Evolutionary conservation across 78 protist genomes (phyloP).

Genomic region (Polysphondylium violaceum): DNA sequence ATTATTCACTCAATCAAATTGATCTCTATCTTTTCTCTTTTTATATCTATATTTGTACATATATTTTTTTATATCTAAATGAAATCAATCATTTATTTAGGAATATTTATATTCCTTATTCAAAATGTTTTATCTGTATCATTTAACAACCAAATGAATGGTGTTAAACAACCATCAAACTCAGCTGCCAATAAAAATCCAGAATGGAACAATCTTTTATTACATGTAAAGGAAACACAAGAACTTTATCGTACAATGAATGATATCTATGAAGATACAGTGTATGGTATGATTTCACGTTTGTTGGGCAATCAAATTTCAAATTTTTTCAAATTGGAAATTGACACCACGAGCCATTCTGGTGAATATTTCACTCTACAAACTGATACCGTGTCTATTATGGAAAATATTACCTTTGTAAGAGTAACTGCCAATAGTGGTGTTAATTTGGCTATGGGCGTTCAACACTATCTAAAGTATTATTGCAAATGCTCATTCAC

Average conservation of each 20-base stretch:
- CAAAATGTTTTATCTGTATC: too few species aligned
- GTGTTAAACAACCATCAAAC: too few species aligned
- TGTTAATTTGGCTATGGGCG: constrained; percentile 50
- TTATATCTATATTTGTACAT: not conserved
- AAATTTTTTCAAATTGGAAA: not conserved
- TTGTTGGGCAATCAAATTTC: not conserved
- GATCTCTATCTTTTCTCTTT: too few species aligned
- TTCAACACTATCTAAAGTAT: constrained; percentile 54
- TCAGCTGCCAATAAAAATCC: too few species aligned
- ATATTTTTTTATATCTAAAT: too few species aligned
- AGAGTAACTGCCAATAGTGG: constrained; percentile 1
- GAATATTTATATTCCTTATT: too few species aligned
- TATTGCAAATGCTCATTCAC: constrained; percentile 27
- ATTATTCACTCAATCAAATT: too few species aligned
- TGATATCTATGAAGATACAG: not conserved
- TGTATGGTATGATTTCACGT: not conserved
- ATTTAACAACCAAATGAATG: too few species aligned
- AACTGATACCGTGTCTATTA: too few species aligned
- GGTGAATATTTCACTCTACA: not conserved
- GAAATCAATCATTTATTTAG: not conserved
- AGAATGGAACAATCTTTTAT: too few species aligned
- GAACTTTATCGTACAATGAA: not conserved
- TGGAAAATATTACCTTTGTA: not conserved
- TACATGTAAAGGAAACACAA: too few species aligned
- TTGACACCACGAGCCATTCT: not conserved